A percentile compares a stretch with the other conserved stretches of the same genome.
These are phyloP conservation scores for Pleurotus tuber-regium DNA, from an alignment of 768 basidiomycete species.

Conservation along the genomic window DNA sequence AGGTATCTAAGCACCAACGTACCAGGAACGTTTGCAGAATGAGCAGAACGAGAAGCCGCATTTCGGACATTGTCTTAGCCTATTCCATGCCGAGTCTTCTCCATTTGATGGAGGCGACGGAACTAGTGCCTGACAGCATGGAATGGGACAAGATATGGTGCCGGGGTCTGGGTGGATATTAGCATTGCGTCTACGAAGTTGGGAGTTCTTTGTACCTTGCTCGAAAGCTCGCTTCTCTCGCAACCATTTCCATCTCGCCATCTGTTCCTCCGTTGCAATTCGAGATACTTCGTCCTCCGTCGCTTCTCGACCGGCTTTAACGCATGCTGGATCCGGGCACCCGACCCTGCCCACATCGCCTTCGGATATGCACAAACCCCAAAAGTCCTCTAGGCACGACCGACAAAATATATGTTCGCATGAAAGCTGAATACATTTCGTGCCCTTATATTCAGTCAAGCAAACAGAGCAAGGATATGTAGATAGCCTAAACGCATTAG, in stretches of 20 bases:
- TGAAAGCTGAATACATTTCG: constrained; percentile 63
- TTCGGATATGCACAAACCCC: constrained; percentile 77
- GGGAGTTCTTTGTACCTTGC: constrained; percentile 44
- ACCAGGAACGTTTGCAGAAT: constrained; percentile 83
- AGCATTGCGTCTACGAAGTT: background rate
- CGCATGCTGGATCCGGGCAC: constrained; percentile 79
- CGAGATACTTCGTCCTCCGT: constrained; percentile 70
- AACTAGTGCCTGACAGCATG: constrained; percentile 80
- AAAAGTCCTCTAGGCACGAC: constrained; percentile 77
- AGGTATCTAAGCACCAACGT: constrained; percentile 15
- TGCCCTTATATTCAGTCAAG: constrained; percentile 69
- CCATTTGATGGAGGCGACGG: constrained; percentile 45
- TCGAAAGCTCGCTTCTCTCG: constrained; percentile 71
- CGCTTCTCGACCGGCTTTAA: constrained; percentile 60
- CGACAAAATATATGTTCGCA: constrained; percentile 85
- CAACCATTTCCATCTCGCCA: constrained; percentile 77
- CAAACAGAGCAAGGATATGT: constrained; percentile 80
- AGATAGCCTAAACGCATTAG: constrained; percentile 54
- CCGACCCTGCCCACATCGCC: constrained; percentile 74
- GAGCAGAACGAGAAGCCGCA: constrained; percentile 83
- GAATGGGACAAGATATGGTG: constrained; percentile 77
- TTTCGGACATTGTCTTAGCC: constrained; percentile 64
- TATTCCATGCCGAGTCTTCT: constrained; percentile 67
- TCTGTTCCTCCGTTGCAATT: constrained; percentile 62
- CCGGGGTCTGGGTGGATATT: constrained; percentile 57